Evolutionary conservation across 768 basidiomycete species (phyloP).

Genomic region (Trametes cingulata): DNA sequence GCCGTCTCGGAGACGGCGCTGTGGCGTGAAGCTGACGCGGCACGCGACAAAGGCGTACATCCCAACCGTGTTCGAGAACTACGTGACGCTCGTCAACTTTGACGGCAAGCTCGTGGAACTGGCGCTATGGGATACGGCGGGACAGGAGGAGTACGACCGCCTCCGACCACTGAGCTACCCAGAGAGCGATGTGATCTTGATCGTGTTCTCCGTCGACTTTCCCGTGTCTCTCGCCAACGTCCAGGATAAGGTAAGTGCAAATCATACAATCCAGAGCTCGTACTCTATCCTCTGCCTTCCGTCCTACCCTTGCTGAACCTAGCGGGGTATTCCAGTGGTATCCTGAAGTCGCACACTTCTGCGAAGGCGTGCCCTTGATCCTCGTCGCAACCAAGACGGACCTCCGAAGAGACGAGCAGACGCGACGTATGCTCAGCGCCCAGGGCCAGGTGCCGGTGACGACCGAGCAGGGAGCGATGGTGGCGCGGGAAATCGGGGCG

Average conservation of each 20-base stretch:
- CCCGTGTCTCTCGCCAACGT: conserved; percentile 90
- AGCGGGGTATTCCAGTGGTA: conserved; percentile 64
- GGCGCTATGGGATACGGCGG: conserved; percentile 98
- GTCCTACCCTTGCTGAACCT: no score
- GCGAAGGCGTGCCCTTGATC: conserved; percentile 85
- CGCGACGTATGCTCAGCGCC: conserved; percentile 84
- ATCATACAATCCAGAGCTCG: not conserved
- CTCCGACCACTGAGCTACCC: conserved; percentile 85
- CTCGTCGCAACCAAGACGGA: conserved; percentile 95
- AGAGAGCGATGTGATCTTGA: conserved; percentile 88
- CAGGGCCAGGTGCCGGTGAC: conserved; percentile 86
- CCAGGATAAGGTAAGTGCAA: conserved; percentile 70
- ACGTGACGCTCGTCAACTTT: conserved; percentile 82
- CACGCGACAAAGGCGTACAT: conserved; percentile 69
- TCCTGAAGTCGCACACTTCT: conserved; percentile 91
- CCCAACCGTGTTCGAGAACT: conserved; percentile 94
- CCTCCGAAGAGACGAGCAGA: conserved; percentile 81
- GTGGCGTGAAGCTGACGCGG: not conserved
- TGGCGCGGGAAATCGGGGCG: conserved; percentile 92
- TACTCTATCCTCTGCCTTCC: not conserved
- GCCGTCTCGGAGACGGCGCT: not conserved
- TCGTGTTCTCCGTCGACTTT: conserved; percentile 93
- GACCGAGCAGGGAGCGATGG: conserved; percentile 76
- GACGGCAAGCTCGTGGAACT: conserved; percentile 91
- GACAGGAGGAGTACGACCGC: conserved; percentile 95